Evolutionary conservation across 139 green algal species (phyloP), one percentile per base, ranked within the genome.

Genomic region (Chlorella sp.): DNA sequence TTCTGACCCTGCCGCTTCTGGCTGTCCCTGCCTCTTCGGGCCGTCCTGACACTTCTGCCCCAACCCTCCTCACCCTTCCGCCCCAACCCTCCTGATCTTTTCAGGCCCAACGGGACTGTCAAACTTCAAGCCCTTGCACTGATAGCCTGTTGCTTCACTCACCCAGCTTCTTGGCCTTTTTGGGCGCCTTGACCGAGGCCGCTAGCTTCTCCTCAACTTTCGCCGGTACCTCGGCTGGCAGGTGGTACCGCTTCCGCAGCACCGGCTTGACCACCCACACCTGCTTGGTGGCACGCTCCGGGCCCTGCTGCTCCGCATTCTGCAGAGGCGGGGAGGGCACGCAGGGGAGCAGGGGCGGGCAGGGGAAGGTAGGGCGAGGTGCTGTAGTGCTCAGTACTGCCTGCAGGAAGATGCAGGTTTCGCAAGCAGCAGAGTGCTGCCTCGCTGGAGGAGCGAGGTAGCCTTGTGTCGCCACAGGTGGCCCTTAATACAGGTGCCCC

Each of bases 131-230:
- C 15, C 60, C 15, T 68, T 18, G 60, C 60, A 68, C 60, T n/a
- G n/a, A n/a, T n/a, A n/a, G n/a, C n/a, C n/a, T 57, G 64, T 28
- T 79, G 12, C 71, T 39, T 24, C 77, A 36, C 84, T 42, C 39
- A 88, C 85, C 85, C 85, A 82, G 85, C 48, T 82, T 88, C 78
- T 83, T 83, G 9, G 39, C 7, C 73, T 85, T 85, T 39, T 90
- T 90, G 60, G 87, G 87, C 61, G 87, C 26, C 64, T 90, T 90
- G 32, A 86, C 79, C 1, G 79, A 81, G 3, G 87, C 78, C 11
- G 32, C 40, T 64, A 90, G 87, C 64, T 69, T 57, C 9, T 68
- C 87, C 79, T 71, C 34, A 16, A 92, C 26, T 18, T 87, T 85
- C 28, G 73, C 83, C 1, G 89, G 85, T n/a, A 90, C 28, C 53